Base-by-base conservation (phyloP, 768 basidiomycete genomes). In the Mrakia frigida region DNA sequence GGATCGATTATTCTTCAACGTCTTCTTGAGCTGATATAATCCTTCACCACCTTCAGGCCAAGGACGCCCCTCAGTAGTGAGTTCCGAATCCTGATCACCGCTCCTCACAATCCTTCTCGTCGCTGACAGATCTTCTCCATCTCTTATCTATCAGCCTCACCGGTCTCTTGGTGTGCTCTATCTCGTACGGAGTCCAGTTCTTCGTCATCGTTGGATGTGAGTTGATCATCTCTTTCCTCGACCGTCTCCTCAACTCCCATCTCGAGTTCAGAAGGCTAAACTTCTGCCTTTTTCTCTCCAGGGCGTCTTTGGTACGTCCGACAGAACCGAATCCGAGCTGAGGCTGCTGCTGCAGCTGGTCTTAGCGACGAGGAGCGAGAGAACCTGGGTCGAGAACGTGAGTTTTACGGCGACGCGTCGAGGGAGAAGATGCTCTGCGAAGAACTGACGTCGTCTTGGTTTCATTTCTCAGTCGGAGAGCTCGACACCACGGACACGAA, bases 31-130 rank as follows among this genome's bases (percentile, higher is more conserved):
- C n/a, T n/a, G n/a, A n/a, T n/a, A n/a, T n/a, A n/a, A n/a, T n/a
- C n/a, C n/a, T n/a, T 11, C 11, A 5, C 11, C 39, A 5, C 11
- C 11, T 41, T 41, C 39, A 41, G 39, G 39, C 74, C 43, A 75
- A 75, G 33, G 67, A 71, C 18, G 74, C 74, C 14, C 74, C 74
- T 2, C 53, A 60, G 33, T 75, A 75, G 46, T 21, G 46, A 50
- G 46, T 50, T 21, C 18, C 2, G 2, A 21, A 18, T 21, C 21
- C 18, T 50, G 4, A 14, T 50, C 18, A 14, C 46, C 11, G 5
- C 46, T 14, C 18, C 18, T 50, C 46, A n/a, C n/a, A n/a, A n/a
- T n/a, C 6, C 46, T 16, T 2, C 46, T 50, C 6, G 13, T 50
- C 18, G 13, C 46, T 50, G 18, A 50, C 18, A 3, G 21, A 4